Evolutionary conservation across 495 filamentous ascomycete species (phyloP).

Genomic region (Daldinia caldariorum): DNA sequence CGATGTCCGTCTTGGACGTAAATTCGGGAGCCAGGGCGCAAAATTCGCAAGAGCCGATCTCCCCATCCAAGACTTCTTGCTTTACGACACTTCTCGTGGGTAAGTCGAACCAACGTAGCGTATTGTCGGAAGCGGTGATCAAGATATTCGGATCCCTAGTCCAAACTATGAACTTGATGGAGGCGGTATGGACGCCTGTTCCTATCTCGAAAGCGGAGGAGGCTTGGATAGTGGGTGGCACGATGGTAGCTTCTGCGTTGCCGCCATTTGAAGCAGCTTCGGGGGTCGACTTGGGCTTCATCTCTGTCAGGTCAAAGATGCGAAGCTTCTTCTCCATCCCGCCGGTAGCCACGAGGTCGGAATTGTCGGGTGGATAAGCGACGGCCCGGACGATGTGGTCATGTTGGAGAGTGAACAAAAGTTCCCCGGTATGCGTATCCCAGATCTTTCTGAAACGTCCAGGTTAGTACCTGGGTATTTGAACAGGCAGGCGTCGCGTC

Average conservation of each 20-base stretch:
- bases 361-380: conserved; percentile 84
- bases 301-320: conserved; percentile 83
- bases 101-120: conserved; percentile 93
- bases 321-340: conserved; percentile 96
- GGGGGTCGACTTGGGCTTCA: conserved; percentile 44
- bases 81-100: conserved; percentile 74
- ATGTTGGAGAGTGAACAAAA: conserved; percentile 86
- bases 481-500: not conserved
- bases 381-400: conserved; percentile 94
- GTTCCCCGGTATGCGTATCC: conserved; percentile 95
- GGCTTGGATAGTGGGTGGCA: conserved; percentile 54
- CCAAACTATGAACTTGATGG: conserved; percentile 97
- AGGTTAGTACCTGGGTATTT: conserved; percentile 18
- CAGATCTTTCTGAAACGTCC: conserved; percentile 78
- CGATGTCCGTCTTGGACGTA: conserved; percentile 58
- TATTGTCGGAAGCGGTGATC: conserved; percentile 90
- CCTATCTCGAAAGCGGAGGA: conserved; percentile 84
- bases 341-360: conserved; percentile 84
- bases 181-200: conserved; percentile 78
- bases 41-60: conserved; percentile 90
- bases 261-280: conserved; percentile 32
- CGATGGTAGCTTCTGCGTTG: conserved; percentile 36
- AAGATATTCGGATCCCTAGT: conserved; percentile 84
- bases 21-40: conserved; percentile 62
- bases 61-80: conserved; percentile 77